Base-by-base conservation (phyloP, 2,329 filamentous ascomycete species). In the Phyllosticta paracitricarpa region DNA sequence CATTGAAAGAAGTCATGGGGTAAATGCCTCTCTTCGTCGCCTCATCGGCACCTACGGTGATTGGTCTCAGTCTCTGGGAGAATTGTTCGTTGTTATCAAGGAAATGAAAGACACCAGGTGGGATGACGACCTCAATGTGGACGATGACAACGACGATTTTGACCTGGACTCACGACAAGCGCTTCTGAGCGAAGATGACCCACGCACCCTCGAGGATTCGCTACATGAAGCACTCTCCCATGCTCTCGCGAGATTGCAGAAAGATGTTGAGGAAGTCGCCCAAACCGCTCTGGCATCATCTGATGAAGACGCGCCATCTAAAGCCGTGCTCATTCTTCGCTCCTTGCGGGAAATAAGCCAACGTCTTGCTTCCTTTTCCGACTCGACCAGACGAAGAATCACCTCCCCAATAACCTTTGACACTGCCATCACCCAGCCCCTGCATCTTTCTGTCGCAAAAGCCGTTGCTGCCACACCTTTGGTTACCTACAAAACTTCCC, bases 11-110 rank as follows among this genome's bases (percentile, higher is more conserved):
- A 80, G 89, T 7, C 84, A 92, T 67, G 92, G 93, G 5, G 83
- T 86, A 57, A 88, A 87, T 68, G 80, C 86, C 62, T 78, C 84
- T 10, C 82, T 93, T 0, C 83, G 84, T 40, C 78, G 77, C 59
- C 83, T 87, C 0, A 78, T 86, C 1, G 77, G 81, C 12, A 78
- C 81, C 54, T 94, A 94, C 69, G 80, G 84, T 62, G 80, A 81
- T 1, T 97, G 92, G 91, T 82, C 85, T 54, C 78, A 79, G n/a
- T 82, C 87, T 4, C 83, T 95, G n/a, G 82, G 87, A 63, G 84
- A 86, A 58, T 82, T 89, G 14, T 81, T 81, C 53, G 77, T 78
- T 19, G 79, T 87, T 3, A 81, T 91, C 7, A 83, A 85, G 51
- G 79, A 83, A 62, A 81, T 94, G 66, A 83, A 79, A 63, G 82